Percentiles rank a stretch among this genome's conserved stretches.
Evolutionary conservation across 2,329 filamentous ascomycete species (phyloP).

Genomic region (Emmonsiellopsis sp.): DNA sequence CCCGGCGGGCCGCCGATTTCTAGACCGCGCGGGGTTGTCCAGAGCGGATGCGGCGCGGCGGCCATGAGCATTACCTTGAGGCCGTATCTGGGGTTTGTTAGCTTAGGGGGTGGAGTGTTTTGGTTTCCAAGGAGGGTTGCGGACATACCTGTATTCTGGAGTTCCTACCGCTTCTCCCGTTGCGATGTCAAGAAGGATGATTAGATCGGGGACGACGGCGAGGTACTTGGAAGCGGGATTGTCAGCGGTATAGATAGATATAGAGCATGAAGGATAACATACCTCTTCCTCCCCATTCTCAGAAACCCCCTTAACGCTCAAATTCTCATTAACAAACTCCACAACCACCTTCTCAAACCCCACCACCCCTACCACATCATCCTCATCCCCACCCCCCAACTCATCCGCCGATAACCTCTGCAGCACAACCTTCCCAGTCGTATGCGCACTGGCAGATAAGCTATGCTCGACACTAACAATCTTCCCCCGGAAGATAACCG

Average conservation of each 20-base stretch:
- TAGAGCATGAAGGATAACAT: not conserved
- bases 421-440: slow-evolving; percentile 47
- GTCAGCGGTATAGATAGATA: not conserved
- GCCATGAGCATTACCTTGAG: slow-evolving; percentile 43
- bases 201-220: slow-evolving; percentile 25
- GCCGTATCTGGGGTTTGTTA: slow-evolving; percentile 36
- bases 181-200: slow-evolving; percentile 18
- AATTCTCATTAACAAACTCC: slow-evolving; percentile 61
- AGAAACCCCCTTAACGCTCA: slow-evolving; percentile 38
- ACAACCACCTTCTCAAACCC: slow-evolving; percentile 10
- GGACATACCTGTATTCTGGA: slow-evolving; percentile 24
- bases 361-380: slow-evolving; percentile 4
- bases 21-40: slow-evolving; percentile 33
- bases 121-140: no score
- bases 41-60: slow-evolving; percentile 41
- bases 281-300: slow-evolving; percentile 5
- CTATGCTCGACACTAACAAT: slow-evolving; percentile 49
- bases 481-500: slow-evolving; percentile 54
- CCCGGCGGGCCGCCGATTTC: slow-evolving; percentile 32
- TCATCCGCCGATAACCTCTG: slow-evolving; percentile 35
- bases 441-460: slow-evolving; percentile 39
- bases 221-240: not conserved
- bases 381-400: slow-evolving; percentile 17
- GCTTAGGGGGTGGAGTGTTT: not conserved
- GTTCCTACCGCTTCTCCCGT: slow-evolving; percentile 43